These are phyloP conservation scores for Tolypocladium album DNA, from an alignment of 2,329 filamentous ascomycete species.

Conservation along the genomic window DNA sequence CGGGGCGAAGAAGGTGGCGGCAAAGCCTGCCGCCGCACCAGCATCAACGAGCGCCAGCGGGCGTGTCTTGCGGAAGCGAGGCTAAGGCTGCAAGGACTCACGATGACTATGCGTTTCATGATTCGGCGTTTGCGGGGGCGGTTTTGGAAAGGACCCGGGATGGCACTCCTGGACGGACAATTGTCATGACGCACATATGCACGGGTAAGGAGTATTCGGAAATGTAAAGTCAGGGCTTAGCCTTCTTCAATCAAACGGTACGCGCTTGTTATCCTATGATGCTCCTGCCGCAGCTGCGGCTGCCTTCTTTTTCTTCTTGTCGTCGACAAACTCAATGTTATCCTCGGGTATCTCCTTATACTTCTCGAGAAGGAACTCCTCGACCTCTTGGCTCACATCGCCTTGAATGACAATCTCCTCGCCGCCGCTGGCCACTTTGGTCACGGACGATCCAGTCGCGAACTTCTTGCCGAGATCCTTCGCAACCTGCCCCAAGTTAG, in stretches of 20 bases:
- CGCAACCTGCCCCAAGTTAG: slow-evolving; percentile 41
- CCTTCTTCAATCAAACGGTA: background rate
- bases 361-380: slow-evolving; percentile 81
- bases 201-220: slow-evolving; percentile 5
- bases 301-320: slow-evolving; percentile 74
- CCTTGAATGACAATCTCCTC: slow-evolving; percentile 98
- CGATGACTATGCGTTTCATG: slow-evolving; percentile 3
- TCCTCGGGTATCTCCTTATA: slow-evolving; percentile 88
- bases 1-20: slow-evolving; percentile 37
- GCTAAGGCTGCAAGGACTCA: slow-evolving; percentile 15
- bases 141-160: background rate
- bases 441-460: slow-evolving; percentile 86
- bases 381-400: slow-evolving; percentile 88
- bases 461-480: slow-evolving; percentile 99
- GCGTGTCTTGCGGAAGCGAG: slow-evolving; percentile 45
- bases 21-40: slow-evolving; percentile 27
- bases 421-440: slow-evolving; percentile 72
- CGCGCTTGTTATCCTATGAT: slow-evolving; percentile 3
- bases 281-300: slow-evolving; percentile 9
- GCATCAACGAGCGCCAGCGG: slow-evolving; percentile 33
- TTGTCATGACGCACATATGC: slow-evolving; percentile 1
- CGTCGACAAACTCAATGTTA: slow-evolving; percentile 89
- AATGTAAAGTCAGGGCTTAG: background rate
- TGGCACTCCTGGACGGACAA: background rate
- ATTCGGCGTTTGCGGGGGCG: slow-evolving; percentile 3